Evolutionary conservation across 805 yeast species (phyloP), one percentile per base, ranked within the genome.

Genomic region (Zygosaccharomyces kombuchaensis): DNA sequence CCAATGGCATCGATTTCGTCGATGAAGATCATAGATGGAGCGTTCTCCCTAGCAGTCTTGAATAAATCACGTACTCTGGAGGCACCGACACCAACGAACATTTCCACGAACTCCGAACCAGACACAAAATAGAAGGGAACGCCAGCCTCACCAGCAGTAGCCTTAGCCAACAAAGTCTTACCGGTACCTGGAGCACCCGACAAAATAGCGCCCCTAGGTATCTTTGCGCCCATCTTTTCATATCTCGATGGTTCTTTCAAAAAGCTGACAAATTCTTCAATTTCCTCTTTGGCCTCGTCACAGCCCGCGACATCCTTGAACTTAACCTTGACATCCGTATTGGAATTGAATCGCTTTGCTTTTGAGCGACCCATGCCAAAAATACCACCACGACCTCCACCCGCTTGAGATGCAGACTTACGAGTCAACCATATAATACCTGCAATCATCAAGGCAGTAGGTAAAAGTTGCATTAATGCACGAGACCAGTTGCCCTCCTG

Each of bases 1-100:
- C 99, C 99, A 61, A 93, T 95, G n/a, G 99, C 99, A 73, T 93
- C 99, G 52, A 93, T 93, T 70, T 93, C 99, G 73, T 93, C 99
- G 41, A 93, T 90, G 58, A 93, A 95, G n/a, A 93, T 81, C 59
- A 93, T 93, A 29, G 95, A 76, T 12, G 99, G 99, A 0, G 99
- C 96, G 67, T 84, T 81, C 63, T 87, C 87, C 59, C 98, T 78
- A 1, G 99, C 99, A 23, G 87, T 85, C 52, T 83, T 78, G 71
- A 93, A 93, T 57, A 93, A 72, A 66, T 93, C 99, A 65, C 99
- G 89, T 23, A 93, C 99, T 66, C 99, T 80, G 13, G 96, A 85
- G 1, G 99, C 98, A 71, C 99, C 99, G 19, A 91, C 97, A 74
- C 99, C 99, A 25, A 90, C 98, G 73, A 89, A 93, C 98, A 91